Evolutionary conservation across 2,329 filamentous ascomycete species (phyloP).

Genomic region (Knufia fluminis): DNA sequence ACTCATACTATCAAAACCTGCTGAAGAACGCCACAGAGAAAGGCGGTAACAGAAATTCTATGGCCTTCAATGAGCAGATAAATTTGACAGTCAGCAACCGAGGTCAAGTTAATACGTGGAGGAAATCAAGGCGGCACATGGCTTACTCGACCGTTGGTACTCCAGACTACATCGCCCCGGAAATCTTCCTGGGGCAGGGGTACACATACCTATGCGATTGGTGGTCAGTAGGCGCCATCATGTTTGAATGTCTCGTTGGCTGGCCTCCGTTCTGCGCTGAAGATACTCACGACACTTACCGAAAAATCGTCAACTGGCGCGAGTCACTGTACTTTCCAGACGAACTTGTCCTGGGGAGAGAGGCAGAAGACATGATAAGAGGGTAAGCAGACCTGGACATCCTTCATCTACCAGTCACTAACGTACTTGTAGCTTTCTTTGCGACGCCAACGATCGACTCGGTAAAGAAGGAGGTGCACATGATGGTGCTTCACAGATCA

Average conservation of each 20-base stretch:
- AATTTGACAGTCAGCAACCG: conserved; percentile 97
- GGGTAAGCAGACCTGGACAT: conserved; percentile 49
- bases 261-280: conserved; percentile 99
- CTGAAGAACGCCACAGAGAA: conserved; percentile 63
- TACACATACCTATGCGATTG: conserved; percentile 97
- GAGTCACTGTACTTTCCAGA: conserved; percentile 94
- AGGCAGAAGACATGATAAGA: conserved; percentile 86
- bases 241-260: conserved; percentile 97
- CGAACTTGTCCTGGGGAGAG: conserved; percentile 76
- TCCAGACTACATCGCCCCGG: conserved; percentile 95
- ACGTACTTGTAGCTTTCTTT: conserved; percentile 61
- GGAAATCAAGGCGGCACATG: conserved; percentile 88
- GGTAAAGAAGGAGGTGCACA: conserved; percentile 53
- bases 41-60: conserved; percentile 76
- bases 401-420: conserved; percentile 18
- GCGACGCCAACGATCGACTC: conserved; percentile 84
- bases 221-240: conserved; percentile 98
- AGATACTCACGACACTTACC: conserved; percentile 93
- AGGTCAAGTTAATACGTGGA: conserved; percentile 96
- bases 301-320: conserved; percentile 98
- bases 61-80: conserved; percentile 87
- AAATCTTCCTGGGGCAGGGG: conserved; percentile 93
- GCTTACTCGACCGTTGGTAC: conserved; percentile 98
- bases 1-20: conserved; percentile 95
- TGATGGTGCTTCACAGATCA: conserved; percentile 82